phyloP scores from a whole-genome alignment of 805 yeast genomes.

The Hanseniaspora singularis region DNA sequence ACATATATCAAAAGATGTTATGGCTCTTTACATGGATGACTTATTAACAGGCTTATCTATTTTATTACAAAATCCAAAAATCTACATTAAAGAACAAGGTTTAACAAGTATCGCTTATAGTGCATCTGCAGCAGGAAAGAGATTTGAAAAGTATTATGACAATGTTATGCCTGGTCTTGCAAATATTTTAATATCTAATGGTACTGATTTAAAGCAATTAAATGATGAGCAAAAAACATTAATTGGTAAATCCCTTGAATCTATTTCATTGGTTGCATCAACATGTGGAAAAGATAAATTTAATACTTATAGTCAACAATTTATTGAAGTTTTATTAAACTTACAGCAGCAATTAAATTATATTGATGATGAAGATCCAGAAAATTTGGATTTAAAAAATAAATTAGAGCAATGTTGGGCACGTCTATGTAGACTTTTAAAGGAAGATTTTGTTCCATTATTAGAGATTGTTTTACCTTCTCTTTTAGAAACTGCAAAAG shows the following conservation, averaged over 20 bases:
- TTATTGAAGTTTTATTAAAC: slow-evolving; percentile 56
- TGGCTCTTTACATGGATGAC: slow-evolving; percentile 87
- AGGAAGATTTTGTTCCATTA: slow-evolving; percentile 73
- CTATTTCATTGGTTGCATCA: slow-evolving; percentile 83
- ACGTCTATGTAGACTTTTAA: slow-evolving; percentile 75
- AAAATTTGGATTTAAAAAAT: slow-evolving; percentile 78
- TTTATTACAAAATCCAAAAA: slow-evolving; percentile 70
- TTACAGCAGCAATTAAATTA: slow-evolving; percentile 47
- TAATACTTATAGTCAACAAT: slow-evolving; percentile 51
- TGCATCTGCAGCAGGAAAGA: slow-evolving; percentile 88
- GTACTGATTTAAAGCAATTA: slow-evolving; percentile 62
- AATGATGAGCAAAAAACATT: slow-evolving; percentile 61
- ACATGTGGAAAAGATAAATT: slow-evolving; percentile 93
- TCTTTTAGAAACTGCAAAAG: slow-evolving; percentile 72
- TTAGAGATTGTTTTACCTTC: slow-evolving; percentile 82
- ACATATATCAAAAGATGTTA: slow-evolving; percentile 70
- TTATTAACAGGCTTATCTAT: slow-evolving; percentile 62
- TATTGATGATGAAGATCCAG: slow-evolving; percentile 28
- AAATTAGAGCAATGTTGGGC: slow-evolving; percentile 95
- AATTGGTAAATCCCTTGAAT: slow-evolving; percentile 89
- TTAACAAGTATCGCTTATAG: slow-evolving; percentile 91
- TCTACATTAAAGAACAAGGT: slow-evolving; percentile 94
- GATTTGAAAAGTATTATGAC: slow-evolving; percentile 83
- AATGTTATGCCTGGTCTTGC: slow-evolving; percentile 83
- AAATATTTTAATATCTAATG: slow-evolving; percentile 68